These are phyloP conservation scores for Lithospermum erythrorhizon DNA, from an alignment of 257 asterid genomes.

Conservation along the genomic window DNA sequence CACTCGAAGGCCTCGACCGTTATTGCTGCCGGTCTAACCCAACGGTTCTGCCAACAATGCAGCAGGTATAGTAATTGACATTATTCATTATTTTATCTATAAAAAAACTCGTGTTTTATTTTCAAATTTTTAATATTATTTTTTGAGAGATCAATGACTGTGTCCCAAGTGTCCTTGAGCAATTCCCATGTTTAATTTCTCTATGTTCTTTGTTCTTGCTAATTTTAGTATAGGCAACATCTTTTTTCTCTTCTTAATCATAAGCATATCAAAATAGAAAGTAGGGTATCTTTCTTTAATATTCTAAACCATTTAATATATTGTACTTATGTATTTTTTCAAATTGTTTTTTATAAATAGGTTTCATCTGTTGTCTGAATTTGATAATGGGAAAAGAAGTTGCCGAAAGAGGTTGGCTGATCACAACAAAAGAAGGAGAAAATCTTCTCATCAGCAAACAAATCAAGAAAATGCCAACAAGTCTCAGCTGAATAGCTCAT, in stretches of 20 bases:
- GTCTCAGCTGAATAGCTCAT: constrained; percentile 36
- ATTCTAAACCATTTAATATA: neutral
- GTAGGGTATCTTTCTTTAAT: constrained; percentile 5
- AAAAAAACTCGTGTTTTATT: too few relatives aligned
- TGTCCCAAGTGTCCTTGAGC: constrained; percentile 29
- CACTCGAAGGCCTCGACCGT: constrained; percentile 94
- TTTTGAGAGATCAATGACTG: too few relatives aligned
- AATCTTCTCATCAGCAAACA: constrained; percentile 40
- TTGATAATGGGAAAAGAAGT: constrained; percentile 89
- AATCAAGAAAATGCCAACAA: constrained; percentile 34
- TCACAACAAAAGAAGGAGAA: constrained; percentile 83
- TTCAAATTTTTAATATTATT: too few relatives aligned
- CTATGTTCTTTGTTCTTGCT: constrained; percentile 29
- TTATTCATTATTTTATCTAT: too few relatives aligned
- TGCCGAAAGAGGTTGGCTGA: constrained; percentile 96
- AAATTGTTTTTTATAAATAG: constrained; percentile 16
- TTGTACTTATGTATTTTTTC: too few relatives aligned
- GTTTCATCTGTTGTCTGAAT: constrained; percentile 80
- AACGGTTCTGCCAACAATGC: constrained; percentile 98
- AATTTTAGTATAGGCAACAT: constrained; percentile 21
- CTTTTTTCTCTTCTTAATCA: constrained; percentile 11
- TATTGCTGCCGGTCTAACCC: constrained; percentile 85
- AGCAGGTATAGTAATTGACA: constrained; percentile 51
- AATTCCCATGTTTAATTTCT: constrained; percentile 16
- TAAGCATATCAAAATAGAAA: constrained; percentile 8